phyloP scores from a whole-genome alignment of 352 stramenopile genomes.

The Phytophthora pistaciae region DNA sequence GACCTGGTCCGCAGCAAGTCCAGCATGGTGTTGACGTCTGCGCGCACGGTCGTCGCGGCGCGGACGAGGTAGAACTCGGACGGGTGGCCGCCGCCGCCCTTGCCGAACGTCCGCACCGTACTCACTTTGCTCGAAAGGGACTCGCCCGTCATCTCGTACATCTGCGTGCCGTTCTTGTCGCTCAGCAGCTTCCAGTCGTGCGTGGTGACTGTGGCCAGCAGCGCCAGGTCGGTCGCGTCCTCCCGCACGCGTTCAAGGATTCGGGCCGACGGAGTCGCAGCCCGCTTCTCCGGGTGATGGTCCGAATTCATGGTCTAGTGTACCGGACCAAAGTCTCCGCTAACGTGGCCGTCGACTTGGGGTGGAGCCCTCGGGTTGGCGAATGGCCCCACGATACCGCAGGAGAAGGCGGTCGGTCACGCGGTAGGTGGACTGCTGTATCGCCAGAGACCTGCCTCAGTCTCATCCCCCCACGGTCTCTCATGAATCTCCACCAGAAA shows the following conservation, averaged over 20 bases:
- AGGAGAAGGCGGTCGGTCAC: neutral
- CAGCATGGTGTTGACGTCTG: conserved; percentile 52
- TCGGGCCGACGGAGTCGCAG: conserved; percentile 42
- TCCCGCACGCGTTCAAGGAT: conserved; percentile 64
- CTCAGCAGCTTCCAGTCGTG: conserved; percentile 62
- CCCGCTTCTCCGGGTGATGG: neutral
- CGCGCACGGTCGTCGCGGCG: conserved; percentile 51
- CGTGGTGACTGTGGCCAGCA: conserved; percentile 42
- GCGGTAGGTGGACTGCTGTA: neutral
- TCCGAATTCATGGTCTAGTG: conserved; percentile 16
- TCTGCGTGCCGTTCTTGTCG: conserved; percentile 53
- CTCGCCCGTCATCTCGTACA: conserved; percentile 67
- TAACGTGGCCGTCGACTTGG: neutral
- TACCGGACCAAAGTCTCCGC: conserved; percentile 19
- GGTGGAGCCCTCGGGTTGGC: conserved; percentile 12
- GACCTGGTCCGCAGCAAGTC: conserved; percentile 42
- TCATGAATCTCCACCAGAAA: neutral
- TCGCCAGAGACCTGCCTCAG: conserved; percentile 10
- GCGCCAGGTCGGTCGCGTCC: conserved; percentile 57
- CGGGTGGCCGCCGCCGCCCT: conserved; percentile 44
- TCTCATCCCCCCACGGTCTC: conserved; percentile 15
- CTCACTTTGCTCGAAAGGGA: conserved; percentile 48
- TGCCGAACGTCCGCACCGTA: conserved; percentile 49
- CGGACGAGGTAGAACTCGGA: conserved; percentile 72
- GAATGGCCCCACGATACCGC: conserved; percentile 14